A percentile compares a stretch with the other conserved stretches of the same genome.
Conservation (phyloP, 345 rosid species). For the Limnanthes douglasii region DNA sequence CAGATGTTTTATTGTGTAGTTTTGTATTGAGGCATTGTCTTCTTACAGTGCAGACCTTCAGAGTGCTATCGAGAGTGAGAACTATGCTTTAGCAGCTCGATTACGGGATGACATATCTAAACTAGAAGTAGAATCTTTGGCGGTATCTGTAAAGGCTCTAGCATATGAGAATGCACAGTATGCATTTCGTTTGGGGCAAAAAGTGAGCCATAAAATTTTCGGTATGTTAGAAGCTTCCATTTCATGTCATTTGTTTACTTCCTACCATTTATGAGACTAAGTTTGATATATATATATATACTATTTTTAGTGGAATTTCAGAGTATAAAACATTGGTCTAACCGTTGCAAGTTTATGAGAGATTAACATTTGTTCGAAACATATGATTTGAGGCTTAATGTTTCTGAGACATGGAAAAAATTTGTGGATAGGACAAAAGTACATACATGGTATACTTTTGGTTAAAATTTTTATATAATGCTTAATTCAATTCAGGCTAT, state of each 20-base stretch:
- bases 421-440: no score
- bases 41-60: conserved; percentile 68
- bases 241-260: no score
- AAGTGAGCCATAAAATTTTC: conserved; percentile 59
- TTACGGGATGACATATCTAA: conserved; percentile 60
- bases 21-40: conserved; percentile 4
- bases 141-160: conserved; percentile 75
- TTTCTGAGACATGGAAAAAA: no score
- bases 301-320: no score
- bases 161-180: conserved; percentile 61
- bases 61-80: conserved; percentile 65
- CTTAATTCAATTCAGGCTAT: conserved; percentile 48
- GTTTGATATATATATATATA: no score
- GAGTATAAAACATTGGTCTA: no score
- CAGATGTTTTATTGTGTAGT: background rate
- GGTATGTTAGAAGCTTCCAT: conserved; percentile 48
- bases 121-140: conserved; percentile 77
- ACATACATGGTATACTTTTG: no score
- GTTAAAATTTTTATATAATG: no score
- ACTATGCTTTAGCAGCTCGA: conserved; percentile 65
- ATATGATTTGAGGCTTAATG: no score
- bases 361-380: no score
- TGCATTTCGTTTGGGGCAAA: conserved; percentile 89
- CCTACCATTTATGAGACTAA: no score
- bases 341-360: no score